phyloP scores from a whole-genome alignment of 2,329 filamentous ascomycete genomes.

The Coleophoma crateriformis region DNA sequence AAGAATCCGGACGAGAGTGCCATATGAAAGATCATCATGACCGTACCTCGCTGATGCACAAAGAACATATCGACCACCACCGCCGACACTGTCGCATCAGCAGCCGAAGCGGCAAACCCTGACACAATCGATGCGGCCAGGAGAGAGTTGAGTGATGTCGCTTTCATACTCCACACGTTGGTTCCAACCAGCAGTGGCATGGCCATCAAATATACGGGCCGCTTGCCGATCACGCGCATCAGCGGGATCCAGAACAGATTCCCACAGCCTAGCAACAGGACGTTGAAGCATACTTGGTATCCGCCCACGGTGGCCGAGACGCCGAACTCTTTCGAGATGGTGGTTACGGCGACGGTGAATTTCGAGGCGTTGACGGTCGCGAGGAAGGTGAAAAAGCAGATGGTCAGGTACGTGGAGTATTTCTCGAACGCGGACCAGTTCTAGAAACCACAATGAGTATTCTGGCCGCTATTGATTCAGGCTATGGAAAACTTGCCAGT shows the following conservation, averaged over 20 bases:
- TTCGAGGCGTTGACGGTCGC: slow-evolving; percentile 32
- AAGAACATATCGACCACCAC: slow-evolving; percentile 31
- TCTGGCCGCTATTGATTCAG: neutral
- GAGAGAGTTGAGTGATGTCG: slow-evolving; percentile 20
- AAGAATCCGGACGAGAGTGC: slow-evolving; percentile 31
- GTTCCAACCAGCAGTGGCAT: slow-evolving; percentile 26
- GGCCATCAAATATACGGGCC: slow-evolving; percentile 30
- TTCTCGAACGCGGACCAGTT: slow-evolving; percentile 8
- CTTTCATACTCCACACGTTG: slow-evolving; percentile 29
- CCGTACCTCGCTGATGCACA: slow-evolving; percentile 27
- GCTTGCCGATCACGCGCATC: slow-evolving; percentile 27
- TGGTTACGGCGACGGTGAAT: slow-evolving; percentile 31
- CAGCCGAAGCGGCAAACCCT: slow-evolving; percentile 24
- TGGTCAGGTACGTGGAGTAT: slow-evolving; percentile 26
- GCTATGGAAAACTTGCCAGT: slow-evolving; percentile 1
- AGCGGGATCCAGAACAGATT: slow-evolving; percentile 27
- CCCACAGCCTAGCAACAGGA: slow-evolving; percentile 23
- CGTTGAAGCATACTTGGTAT: slow-evolving; percentile 21
- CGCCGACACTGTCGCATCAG: slow-evolving; percentile 31
- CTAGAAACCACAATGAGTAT: neutral
- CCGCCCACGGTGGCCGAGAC: slow-evolving; percentile 14
- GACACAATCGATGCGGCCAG: slow-evolving; percentile 23
- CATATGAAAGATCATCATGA: slow-evolving; percentile 33
- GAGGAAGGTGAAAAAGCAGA: slow-evolving; percentile 34
- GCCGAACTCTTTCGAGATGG: slow-evolving; percentile 26